Evolutionary conservation across 2,329 filamentous ascomycete species (phyloP), one percentile per base, ranked within the genome.

Genomic region (Chaetomium strumarium): DNA sequence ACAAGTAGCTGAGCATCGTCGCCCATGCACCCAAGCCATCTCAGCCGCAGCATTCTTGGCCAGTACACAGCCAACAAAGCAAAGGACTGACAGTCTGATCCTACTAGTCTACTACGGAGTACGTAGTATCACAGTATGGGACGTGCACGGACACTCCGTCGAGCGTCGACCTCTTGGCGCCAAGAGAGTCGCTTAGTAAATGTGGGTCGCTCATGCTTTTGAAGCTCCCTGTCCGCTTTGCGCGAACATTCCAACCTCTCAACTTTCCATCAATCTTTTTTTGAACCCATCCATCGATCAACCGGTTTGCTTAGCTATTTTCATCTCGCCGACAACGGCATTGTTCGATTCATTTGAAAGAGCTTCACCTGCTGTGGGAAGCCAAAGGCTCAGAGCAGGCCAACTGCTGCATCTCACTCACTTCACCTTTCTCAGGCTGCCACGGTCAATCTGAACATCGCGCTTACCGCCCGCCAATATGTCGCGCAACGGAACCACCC

Each of bases 401-500:
- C 29, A 46, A 33, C 33, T 41, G 44, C 41, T 17, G 17, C 40
- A 36, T 48, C 36, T 17, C 43, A 16, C 31, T 42, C 51, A 37
- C 45, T 43, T 48, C 17, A 13, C 33, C 42, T 34, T 51, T 50
- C 36, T 51, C 24, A 54, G 41, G 46, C 49, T 46, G 39, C 44
- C 39, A 10, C 49, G 29, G 29, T 34, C 33, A 30, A 29, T 30
- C 13, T 36, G 6, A 19, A 17, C 46, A 43, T 37, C 33, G 33
- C 10, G 13, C 24, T 38, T 39, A 30, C 24, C 24, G 46, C 46
- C 49, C 53, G 46, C 53, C 66, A 74, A 58, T 69, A 96, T 96
- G 90, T 96, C 91, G 83, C 89, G 90, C 70, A 84, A 88, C 72
- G 86, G 90, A 65, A 95, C 88, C 57, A 97, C 92, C 53, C 88